Base-by-base conservation (phyloP, 306 rosid species). In the Quercus alba region DNA sequence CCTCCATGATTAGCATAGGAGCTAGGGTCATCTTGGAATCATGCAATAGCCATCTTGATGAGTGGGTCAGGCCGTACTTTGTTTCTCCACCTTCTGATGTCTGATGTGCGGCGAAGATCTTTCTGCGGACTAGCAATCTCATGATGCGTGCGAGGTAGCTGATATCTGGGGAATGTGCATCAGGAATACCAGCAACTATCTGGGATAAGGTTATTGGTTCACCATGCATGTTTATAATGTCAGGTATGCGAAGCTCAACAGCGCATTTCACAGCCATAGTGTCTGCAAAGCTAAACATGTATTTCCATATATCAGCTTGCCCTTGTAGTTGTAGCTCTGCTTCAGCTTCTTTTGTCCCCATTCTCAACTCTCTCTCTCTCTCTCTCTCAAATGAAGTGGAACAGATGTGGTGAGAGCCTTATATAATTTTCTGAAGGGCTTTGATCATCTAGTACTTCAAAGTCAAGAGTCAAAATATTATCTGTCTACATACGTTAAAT, bases 281-380 rank as follows among this genome's bases (percentile, higher is more conserved):
- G 49, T 87, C 88, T 1, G 78, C 85, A 62, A 80, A 85, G 75
- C 78, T 28, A n/a, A 82, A 20, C 85, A 85, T 82, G 77, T 58
- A 70, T 49, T 77, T 85, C 88, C 88, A 84, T 77, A 84, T 82
- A 18, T 74, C 80, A n/a, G 85, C 85, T 70, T 87, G 90, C 19
- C 90, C 86, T 85, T 64, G 64, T 13, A 82, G 66, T 85, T 70
- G 64, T 13, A 82, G 66, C 41, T 3, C 3, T 44, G 72, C 78
- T 31, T 79, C 23, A 19, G 21, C 46, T 56, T 75, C 82, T 38
- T 74, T 56, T 26, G 8, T 4, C 55, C 62, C 79, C 85, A 81
- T 81, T 56, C 25, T 59, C 46, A 7, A 38, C 26, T 20, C 5
- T 4, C 17, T 19, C 74, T n/a, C 4, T 13, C 20, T 4, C 11